Base-by-base conservation (phyloP, 768 basidiomycete species). In the Pholiota conissans region DNA sequence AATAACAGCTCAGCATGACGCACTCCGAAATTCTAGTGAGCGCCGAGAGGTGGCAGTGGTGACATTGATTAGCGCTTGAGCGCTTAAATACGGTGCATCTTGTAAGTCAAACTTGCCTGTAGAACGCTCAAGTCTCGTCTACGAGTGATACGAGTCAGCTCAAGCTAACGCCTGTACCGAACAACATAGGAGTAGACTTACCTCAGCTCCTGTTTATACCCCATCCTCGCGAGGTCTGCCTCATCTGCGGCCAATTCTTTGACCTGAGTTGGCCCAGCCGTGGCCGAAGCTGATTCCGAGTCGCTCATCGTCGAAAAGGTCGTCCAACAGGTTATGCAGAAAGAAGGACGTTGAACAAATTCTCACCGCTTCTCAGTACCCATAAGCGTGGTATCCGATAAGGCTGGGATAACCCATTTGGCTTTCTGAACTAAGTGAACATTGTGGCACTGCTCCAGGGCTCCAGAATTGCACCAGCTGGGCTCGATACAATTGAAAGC, bases 131-230 rank as follows among this genome's bases (percentile, higher is more conserved):
- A 67, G 60, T 88, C 86, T 14, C 87, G 84, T 62, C 86, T 87
- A 11, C 39, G 27, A 45, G 39, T 34, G 29, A 50, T 52, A 20
- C 50, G 42, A 45, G 46, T 40, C 35, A 28, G 42, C 56, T 48
- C 49, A 47, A 22, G 37, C n/a, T 20, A 13, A 49, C 22, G 27
- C 20, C 18, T 20, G 7, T 20, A 18, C 24, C 3, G 42, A 20
- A 11, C n/a, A n/a, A 45, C 49, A 26, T 27, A 32, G 39, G 37
- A 46, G 35, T 34, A n/a, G n/a, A 73, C 79, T 50, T 60, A 86
- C 84, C 77, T 83, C 47, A 89, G 71, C 65, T 87, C 85, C 67
- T 88, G 86, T 69, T 85, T 87, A 70, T 87, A 88, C 16, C 87
- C 87, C 85, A 89, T 85, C 57, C 84, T 73, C 26, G 84, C 85